Base-by-base conservation (phyloP, 345 rosid species). In the Salix viminalis region DNA sequence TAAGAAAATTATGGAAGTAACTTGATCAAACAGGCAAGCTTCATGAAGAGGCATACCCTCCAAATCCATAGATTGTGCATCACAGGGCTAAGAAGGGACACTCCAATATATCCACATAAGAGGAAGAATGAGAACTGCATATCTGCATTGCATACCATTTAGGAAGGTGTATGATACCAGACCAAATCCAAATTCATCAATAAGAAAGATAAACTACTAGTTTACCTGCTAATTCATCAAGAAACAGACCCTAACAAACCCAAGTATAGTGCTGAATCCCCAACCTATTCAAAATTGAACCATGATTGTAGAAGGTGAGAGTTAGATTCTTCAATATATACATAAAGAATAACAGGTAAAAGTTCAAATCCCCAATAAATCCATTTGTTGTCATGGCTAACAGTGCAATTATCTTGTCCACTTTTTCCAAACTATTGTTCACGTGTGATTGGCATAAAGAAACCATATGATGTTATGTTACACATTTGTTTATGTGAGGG, bases 61-160 rank as follows among this genome's bases (percentile, higher is more conserved):
- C 98, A 96, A 82, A 93, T 92, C 98, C 98, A 96, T 54, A 93
- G 88, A 76, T 93, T 96, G 89, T 92, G 97, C 98, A 96, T 93
- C 84, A 93, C 97, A 75, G 98, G 96, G 80, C 98, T 91, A 75
- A 96, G 97, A 58, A 96, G 94, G 66, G 98, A 89, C 67, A 93
- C 87, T 39, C 99, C 99, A 12, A 93, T 83, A 76, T 92, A 92
- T 83, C 97, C 97, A 71, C 98, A 92, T 83, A 91, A 92, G 84
- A 96, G 92, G 83, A 96, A 88, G 86, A 92, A 89, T 42, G 97
- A 88, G 86, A 96, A 96, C 75, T 93, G 90, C 90, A 96, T 85
- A 78, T 92, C 98, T 91, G 89, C 74, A 74, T 7, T 32, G 50
- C 69, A 77, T 54, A 58, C 61, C 77, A 79, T 26, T 42, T 7